Conservation (phyloP, 257 asterid species). For the Coffea eugenioides region DNA sequence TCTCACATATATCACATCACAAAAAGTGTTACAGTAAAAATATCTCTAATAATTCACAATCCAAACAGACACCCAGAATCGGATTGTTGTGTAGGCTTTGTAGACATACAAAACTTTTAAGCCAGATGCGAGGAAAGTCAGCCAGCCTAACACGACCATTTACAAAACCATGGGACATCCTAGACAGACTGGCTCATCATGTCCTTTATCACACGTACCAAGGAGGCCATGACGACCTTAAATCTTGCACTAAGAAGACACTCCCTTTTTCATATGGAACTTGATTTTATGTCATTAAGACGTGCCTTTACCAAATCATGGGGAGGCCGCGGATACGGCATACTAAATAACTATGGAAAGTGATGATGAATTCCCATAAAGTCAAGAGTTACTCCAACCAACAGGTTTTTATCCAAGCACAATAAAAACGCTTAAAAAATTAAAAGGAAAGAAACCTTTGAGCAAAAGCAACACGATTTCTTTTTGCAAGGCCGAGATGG, state of each 20-base stretch:
- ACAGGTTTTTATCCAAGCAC: not conserved
- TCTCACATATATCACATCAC: too few relatives aligned
- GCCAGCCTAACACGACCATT: not conserved
- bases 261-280: not conserved
- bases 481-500: not conserved
- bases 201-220: not conserved
- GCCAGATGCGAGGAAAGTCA: not conserved
- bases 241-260: not conserved
- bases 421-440: too few relatives aligned
- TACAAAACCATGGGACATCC: not conserved
- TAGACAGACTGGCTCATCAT: not conserved
- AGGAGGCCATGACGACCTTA: not conserved
- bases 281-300: not conserved
- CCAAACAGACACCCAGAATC: not conserved
- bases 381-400: not conserved
- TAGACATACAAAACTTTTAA: not conserved
- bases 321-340: not conserved
- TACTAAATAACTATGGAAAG: not conserved
- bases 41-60: too few relatives aligned
- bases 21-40: too few relatives aligned
- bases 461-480: not conserved
- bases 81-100: not conserved
- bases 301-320: not conserved
- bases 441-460: too few relatives aligned
- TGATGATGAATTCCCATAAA: not conserved